These are phyloP conservation scores for Heliosperma pusillum DNA, from an alignment of 148 eudicot genomes.

Conservation along the genomic window DNA sequence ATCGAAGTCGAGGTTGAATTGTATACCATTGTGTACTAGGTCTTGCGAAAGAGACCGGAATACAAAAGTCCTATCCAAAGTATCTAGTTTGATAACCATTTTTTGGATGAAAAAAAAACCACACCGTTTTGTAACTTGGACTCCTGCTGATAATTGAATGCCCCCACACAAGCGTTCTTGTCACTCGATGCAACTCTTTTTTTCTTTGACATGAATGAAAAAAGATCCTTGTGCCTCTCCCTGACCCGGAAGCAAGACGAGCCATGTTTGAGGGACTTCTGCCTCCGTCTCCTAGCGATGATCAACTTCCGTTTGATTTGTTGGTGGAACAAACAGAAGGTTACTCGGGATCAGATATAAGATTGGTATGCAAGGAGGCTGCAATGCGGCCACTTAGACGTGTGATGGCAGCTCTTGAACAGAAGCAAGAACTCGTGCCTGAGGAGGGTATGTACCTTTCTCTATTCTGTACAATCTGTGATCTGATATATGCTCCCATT, in stretches of 20 bases:
- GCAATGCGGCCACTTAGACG: conserved; percentile 99
- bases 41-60: not conserved
- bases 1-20: too few relatives aligned
- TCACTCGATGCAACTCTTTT: not conserved
- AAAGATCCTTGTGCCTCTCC: conserved; percentile 96
- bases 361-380: conserved; percentile 93
- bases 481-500: not conserved
- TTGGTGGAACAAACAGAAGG: conserved; percentile 84
- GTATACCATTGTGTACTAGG: not conserved
- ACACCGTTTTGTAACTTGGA: not conserved
- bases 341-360: conserved; percentile 90
- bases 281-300: conserved; percentile 45
- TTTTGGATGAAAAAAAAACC: not conserved
- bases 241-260: conserved; percentile 88
- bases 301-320: conserved; percentile 64
- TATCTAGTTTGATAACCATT: not conserved
- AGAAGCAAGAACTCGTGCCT: conserved; percentile 56
- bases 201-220: conserved; percentile 28
- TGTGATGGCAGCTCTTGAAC: conserved; percentile 69
- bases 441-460: conserved; percentile 65
- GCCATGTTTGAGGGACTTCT: conserved; percentile 87
- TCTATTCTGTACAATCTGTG: not conserved
- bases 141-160: not conserved
- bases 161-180: not conserved
- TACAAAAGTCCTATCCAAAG: not conserved